These are phyloP conservation scores for Pichia norvegensis DNA, from an alignment of 1,139 yeast genomes.

Conservation along the genomic window DNA sequence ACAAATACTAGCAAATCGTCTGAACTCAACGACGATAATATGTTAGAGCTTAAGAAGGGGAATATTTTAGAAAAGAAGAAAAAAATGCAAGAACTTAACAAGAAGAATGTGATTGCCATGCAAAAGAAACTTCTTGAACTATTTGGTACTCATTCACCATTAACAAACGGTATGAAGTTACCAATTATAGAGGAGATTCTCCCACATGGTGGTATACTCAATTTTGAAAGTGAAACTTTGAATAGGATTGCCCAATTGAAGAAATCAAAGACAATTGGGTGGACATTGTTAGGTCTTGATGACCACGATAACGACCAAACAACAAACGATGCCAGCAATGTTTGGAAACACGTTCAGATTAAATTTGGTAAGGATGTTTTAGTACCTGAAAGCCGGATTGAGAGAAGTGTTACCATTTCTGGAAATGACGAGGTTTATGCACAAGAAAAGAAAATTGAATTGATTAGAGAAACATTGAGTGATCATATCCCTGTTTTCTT, in stretches of 20 bases:
- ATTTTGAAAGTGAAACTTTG: slow-evolving; percentile 17
- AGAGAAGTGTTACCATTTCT: slow-evolving; percentile 10
- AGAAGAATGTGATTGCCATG: slow-evolving; percentile 9
- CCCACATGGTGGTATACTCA: slow-evolving; percentile 58
- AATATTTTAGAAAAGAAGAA: slow-evolving; percentile 21
- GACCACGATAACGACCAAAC: background rate
- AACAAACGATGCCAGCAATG: background rate
- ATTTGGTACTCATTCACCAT: slow-evolving; percentile 22
- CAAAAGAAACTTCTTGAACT: slow-evolving; percentile 6
- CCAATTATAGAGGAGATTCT: slow-evolving; percentile 42
- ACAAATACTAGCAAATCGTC: slow-evolving; percentile 30
- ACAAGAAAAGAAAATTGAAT: slow-evolving; percentile 39
- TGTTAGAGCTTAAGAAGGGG: slow-evolving; percentile 16
- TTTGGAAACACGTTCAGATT: background rate
- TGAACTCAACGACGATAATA: background rate
- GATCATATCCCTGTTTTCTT: slow-evolving; percentile 52
- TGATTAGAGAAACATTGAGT: slow-evolving; percentile 38
- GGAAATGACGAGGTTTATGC: slow-evolving; percentile 42
- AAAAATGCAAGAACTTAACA: slow-evolving; percentile 24
- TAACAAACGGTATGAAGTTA: slow-evolving; percentile 42
- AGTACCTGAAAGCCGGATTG: slow-evolving; percentile 43
- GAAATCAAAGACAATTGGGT: background rate
- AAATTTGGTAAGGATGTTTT: slow-evolving; percentile 42
- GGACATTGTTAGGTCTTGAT: background rate
- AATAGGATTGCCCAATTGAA: background rate